Evolutionary conservation across 2,329 filamentous ascomycete genomes (phyloP).

Genomic region (Pyrenophora graminea): DNA sequence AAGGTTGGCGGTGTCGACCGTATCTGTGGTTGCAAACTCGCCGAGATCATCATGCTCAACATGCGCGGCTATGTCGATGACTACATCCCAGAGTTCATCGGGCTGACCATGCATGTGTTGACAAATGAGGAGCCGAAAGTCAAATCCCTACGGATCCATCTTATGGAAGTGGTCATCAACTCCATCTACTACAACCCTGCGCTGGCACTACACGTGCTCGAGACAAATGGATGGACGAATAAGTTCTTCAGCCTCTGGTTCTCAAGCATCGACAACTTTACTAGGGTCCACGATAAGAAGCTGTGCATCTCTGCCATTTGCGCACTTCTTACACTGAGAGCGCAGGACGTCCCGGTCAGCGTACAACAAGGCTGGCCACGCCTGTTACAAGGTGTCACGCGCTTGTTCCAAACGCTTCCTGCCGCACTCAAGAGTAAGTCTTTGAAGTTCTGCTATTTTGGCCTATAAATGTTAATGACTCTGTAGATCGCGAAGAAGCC

Average conservation of each 20-base stretch:
- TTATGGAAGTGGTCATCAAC: slow-evolving; percentile 99
- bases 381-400: slow-evolving; percentile 83
- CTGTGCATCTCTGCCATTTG: slow-evolving; percentile 93
- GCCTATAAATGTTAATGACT: slow-evolving; percentile 26
- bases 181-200: slow-evolving; percentile 95
- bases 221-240: slow-evolving; percentile 92
- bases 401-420: slow-evolving; percentile 89
- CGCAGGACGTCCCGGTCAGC: slow-evolving; percentile 84
- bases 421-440: slow-evolving; percentile 78
- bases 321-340: slow-evolving; percentile 76
- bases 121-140: slow-evolving; percentile 77
- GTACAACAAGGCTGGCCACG: slow-evolving; percentile 95
- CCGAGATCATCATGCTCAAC: slow-evolving; percentile 96
- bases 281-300: slow-evolving; percentile 97
- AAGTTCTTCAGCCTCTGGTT: slow-evolving; percentile 99
- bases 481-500: slow-evolving; percentile 81
- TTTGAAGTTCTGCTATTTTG: not conserved
- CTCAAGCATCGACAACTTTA: slow-evolving; percentile 90
- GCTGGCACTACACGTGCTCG: slow-evolving; percentile 83
- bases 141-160: slow-evolving; percentile 90
- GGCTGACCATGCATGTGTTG: slow-evolving; percentile 84
- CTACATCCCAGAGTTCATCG: slow-evolving; percentile 85
- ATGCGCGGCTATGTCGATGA: slow-evolving; percentile 86
- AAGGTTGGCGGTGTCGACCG: slow-evolving; percentile 93
- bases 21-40: slow-evolving; percentile 96